Conservation (phyloP, 2,329 filamentous ascomycete species). For the Clarireedia homoeocarpa region DNA sequence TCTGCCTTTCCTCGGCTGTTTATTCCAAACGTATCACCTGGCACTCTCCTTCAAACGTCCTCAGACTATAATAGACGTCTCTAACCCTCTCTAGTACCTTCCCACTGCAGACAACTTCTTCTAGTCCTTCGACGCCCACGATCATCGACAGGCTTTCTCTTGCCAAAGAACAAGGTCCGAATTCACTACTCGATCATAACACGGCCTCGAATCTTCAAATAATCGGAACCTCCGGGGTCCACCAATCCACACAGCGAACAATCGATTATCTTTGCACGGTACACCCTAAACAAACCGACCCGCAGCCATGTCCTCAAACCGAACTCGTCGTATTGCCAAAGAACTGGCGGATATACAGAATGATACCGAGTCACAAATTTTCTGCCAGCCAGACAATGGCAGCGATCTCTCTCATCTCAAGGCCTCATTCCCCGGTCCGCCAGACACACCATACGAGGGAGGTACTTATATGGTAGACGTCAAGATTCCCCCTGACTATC, state of each 20-base stretch:
- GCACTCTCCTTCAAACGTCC: too few relatives aligned
- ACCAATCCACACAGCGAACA: background rate
- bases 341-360: constrained; percentile 67
- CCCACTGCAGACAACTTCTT: too few relatives aligned
- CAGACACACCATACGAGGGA: constrained; percentile 88
- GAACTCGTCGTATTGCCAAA: constrained; percentile 55
- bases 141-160: too few relatives aligned
- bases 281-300: background rate
- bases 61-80: too few relatives aligned
- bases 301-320: constrained; percentile 27
- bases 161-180: too few relatives aligned
- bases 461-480: constrained; percentile 80
- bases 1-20: too few relatives aligned
- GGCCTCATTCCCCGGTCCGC: constrained; percentile 77
- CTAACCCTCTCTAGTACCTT: too few relatives aligned
- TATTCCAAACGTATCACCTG: too few relatives aligned
- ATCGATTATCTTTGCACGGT: background rate
- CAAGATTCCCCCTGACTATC: constrained; percentile 79
- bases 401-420: constrained; percentile 70
- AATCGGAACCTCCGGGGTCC: background rate
- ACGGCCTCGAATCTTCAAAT: background rate
- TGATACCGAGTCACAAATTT: constrained; percentile 72
- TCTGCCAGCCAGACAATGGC: constrained; percentile 55
- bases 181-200: too few relatives aligned
- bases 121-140: too few relatives aligned